Evolutionary conservation across 129 eudicot species (phyloP), one percentile per base, ranked within the genome.

Genomic region (Centrapalus pauciflorus): DNA sequence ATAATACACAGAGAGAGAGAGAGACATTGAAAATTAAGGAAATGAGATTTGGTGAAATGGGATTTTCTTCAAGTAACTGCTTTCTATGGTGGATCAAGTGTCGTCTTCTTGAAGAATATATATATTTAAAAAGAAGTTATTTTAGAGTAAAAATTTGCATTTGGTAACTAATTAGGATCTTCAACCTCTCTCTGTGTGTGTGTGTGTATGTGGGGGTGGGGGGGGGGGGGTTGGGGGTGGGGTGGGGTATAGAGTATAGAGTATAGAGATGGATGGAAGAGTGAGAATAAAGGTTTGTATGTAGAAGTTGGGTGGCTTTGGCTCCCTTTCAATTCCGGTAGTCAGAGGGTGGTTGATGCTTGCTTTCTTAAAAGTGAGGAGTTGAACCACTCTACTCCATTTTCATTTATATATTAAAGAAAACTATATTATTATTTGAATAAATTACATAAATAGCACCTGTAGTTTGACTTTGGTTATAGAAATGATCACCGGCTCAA

Each of bases 21-120:
- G 49, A 65, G 73, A 43, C 76, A 70, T 69, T 75, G 62, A 51
- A 52, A 77, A 16, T 77, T 66, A 41, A 62, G 74, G 25, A 27
- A 63, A n/a, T n/a, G 3, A 26, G 75, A 83, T 84, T 85, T 87
- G 97, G 97, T 90, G 93, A 84, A 72, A 83, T 78, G 93, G 86
- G 74, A 32, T 75, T 85, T 20, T 90, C 93, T 70, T 78, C 79
- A 80, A 77, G 83, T 70, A 82, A 70, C 78, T 60, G 81, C 48
- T 70, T 57, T 58, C 77, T 46, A 23, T 70, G 82, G 84, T 78
- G 77, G 90, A 70, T 64, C 79, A 83, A 79, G 78, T 63, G 70
- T 78, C 75, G 82, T 87, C 89, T 59, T 80, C 83, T 85, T 79
- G 86, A 46, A 54, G 33, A 69, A 70, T 49, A 27, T 35, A 35